Evolutionary conservation across 75 land plant genomes (phyloP).

Genomic region (Pinus taeda): DNA sequence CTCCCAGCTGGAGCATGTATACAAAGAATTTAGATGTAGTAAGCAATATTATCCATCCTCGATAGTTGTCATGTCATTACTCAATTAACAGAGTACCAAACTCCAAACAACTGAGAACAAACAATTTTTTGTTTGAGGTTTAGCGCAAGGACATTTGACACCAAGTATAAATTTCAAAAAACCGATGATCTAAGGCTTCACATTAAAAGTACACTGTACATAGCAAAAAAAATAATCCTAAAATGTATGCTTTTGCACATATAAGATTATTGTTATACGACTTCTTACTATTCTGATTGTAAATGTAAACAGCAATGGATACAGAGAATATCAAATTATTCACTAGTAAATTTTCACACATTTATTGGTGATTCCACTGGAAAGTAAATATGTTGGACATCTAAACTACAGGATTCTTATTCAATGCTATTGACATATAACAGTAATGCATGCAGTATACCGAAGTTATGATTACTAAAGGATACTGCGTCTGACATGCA

Average conservation of each 20-base stretch:
- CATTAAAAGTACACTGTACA: background rate
- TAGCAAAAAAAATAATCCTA: background rate
- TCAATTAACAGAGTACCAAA: no score
- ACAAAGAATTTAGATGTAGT: no score
- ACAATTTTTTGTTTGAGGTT: no score
- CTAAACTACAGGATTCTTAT: background rate
- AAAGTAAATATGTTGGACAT: background rate
- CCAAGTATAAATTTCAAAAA: background rate
- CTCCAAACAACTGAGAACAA: no score
- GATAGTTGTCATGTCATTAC: no score
- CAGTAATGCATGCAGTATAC: background rate
- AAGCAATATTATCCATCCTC: no score
- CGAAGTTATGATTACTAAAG: constrained; percentile 18
- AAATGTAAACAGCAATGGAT: no score
- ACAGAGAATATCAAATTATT: no score
- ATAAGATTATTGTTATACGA: background rate
- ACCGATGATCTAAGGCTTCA: background rate
- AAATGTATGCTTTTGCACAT: background rate
- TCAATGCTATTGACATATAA: background rate
- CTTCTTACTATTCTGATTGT: no score
- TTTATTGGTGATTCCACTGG: background rate
- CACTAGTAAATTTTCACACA: background rate
- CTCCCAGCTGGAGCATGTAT: background rate
- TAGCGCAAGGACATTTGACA: no score
- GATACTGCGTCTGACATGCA: constrained; percentile 91